Percentiles rank a stretch among this genome's conserved stretches.
Conservation (phyloP, 176 grass and related monocot genomes). For the Aegilops umbellulata region DNA sequence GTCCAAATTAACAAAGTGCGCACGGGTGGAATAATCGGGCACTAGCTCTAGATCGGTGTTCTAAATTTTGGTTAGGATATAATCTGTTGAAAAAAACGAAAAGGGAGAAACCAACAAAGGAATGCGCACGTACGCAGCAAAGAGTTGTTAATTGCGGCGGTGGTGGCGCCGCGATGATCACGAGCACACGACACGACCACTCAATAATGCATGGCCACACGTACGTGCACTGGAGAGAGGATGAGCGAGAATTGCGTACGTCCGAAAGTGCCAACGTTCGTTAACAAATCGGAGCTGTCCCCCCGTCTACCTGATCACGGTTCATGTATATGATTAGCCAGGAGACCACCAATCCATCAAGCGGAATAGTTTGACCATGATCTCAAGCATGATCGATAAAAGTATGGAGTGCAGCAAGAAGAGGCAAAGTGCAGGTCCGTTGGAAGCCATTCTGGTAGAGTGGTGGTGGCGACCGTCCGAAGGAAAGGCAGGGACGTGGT, state of each 20-base stretch:
- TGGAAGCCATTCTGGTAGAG: too few relatives aligned
- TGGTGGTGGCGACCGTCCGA: neutral
- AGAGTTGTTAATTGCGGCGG: conserved; percentile 6
- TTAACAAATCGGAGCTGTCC: conserved; percentile 16
- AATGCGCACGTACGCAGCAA: conserved; percentile 33
- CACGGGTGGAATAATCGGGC: neutral
- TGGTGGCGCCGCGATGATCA: conserved; percentile 10
- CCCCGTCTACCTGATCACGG: conserved; percentile 3
- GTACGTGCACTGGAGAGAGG: neutral
- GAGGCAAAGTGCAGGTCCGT: neutral
- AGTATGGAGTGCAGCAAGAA: neutral
- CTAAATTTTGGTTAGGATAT: neutral
- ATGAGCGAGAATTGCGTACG: neutral
- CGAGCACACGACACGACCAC: neutral
- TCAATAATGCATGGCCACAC: neutral
- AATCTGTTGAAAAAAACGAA: neutral
- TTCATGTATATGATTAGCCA: neutral
- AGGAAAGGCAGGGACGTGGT: too few relatives aligned
- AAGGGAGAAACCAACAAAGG: neutral
- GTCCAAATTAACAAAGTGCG: neutral
- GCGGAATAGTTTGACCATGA: neutral
- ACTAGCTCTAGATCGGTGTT: neutral
- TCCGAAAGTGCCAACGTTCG: neutral
- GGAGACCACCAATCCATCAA: too few relatives aligned
- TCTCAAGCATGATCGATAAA: too few relatives aligned